These are phyloP conservation scores for Quillaja saponaria DNA, from an alignment of 306 rosid genomes.

Conservation along the genomic window DNA sequence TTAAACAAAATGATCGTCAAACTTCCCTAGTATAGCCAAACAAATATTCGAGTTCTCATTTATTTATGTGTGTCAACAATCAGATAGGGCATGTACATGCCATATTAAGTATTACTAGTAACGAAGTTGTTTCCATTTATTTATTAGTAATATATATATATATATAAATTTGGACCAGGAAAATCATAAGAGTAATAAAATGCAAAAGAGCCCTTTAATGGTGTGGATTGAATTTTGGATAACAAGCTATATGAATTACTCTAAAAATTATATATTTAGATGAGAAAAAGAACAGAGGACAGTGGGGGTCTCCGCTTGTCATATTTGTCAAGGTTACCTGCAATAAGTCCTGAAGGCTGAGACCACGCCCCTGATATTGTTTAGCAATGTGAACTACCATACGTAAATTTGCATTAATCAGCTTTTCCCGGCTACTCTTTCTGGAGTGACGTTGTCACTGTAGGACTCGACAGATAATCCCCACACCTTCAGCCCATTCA, in stretches of 20 bases:
- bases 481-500: constrained; percentile 93
- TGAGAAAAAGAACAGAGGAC: too few relatives aligned
- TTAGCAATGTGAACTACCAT: constrained; percentile 93
- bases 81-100: constrained; percentile 12
- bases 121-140: not conserved
- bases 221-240: too few relatives aligned
- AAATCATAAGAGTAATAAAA: constrained; percentile 3
- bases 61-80: constrained; percentile 4
- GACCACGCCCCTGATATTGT: constrained; percentile 80
- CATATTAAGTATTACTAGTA: constrained; percentile 13
- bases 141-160: too few relatives aligned
- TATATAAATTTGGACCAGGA: too few relatives aligned
- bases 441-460: constrained; percentile 54
- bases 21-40: constrained; percentile 17
- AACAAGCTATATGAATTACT: too few relatives aligned
- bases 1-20: not conserved
- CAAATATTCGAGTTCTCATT: constrained; percentile 15
- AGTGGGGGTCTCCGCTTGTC: too few relatives aligned
- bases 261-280: too few relatives aligned
- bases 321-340: constrained; percentile 55
- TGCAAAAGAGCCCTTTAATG: constrained; percentile 1
- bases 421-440: constrained; percentile 63
- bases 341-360: constrained; percentile 79
- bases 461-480: constrained; percentile 56
- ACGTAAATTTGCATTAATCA: constrained; percentile 73